phyloP scores from a whole-genome alignment of 352 stramenopile genomes.

The Aphanomyces euteiches region DNA sequence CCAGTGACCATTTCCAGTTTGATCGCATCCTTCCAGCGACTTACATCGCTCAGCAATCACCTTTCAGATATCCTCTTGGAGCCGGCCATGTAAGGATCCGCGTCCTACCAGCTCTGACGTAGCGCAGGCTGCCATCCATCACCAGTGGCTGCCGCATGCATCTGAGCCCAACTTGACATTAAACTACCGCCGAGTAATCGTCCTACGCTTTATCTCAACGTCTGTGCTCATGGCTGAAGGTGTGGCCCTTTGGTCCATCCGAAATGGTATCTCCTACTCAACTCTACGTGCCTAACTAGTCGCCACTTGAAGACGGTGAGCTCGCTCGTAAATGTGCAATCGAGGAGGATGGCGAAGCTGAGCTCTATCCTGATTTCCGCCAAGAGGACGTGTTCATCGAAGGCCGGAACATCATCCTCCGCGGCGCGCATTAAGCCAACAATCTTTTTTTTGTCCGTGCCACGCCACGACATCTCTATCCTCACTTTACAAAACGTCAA shows the following conservation, averaged over 20 bases:
- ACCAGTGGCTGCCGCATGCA: constrained; percentile 23
- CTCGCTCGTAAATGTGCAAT: not conserved
- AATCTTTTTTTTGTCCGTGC: not conserved
- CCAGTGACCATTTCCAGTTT: constrained; percentile 28
- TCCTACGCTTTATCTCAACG: constrained; percentile 23
- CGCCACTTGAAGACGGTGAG: not conserved
- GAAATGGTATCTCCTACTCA: not conserved
- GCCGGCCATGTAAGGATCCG: constrained; percentile 9
- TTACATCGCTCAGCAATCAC: not conserved
- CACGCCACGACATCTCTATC: not conserved
- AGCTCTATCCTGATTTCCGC: constrained; percentile 26
- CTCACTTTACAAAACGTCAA: not conserved
- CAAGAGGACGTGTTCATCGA: constrained; percentile 12
- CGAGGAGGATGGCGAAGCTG: not conserved
- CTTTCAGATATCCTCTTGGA: constrained; percentile 4
- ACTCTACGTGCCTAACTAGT: not conserved
- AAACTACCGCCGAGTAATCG: constrained; percentile 15
- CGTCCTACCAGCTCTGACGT: not conserved
- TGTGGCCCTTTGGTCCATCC: constrained; percentile 2
- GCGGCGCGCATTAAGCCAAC: not conserved
- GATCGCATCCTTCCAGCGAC: constrained; percentile 7
- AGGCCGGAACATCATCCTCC: constrained; percentile 16
- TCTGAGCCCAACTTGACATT: constrained; percentile 11
- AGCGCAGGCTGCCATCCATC: constrained; percentile 20
- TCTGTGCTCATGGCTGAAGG: not conserved